Conservation (phyloP, 139 green algal genomes). For the Picochlorum sp. region DNA sequence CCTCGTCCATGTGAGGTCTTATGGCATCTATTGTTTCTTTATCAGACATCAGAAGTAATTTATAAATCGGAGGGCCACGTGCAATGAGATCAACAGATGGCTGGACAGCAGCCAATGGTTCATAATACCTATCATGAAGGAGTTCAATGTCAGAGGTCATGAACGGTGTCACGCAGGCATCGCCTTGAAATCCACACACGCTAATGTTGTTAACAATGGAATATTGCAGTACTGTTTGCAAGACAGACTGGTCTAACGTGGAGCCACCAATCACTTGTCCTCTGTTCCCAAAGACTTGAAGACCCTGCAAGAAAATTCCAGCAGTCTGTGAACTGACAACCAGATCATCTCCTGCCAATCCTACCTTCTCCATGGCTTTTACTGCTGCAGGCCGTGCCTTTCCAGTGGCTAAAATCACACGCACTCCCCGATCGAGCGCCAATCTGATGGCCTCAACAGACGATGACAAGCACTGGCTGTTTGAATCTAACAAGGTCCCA, state of each 20-base stretch:
- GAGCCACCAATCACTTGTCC: slow-evolving; percentile 34
- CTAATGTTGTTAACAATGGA: slow-evolving; percentile 20
- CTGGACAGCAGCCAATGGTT: slow-evolving; percentile 55
- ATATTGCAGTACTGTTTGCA: slow-evolving; percentile 51
- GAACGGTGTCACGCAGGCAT: slow-evolving; percentile 62
- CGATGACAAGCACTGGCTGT: slow-evolving; percentile 44
- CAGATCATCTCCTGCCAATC: slow-evolving; percentile 49
- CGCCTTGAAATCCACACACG: slow-evolving; percentile 73
- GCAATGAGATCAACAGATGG: slow-evolving; percentile 43
- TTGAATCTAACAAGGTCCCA: slow-evolving; percentile 59
- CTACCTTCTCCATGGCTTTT: slow-evolving; percentile 41
- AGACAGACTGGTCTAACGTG: slow-evolving; percentile 40
- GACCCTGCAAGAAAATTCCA: slow-evolving; percentile 85
- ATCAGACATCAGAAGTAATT: slow-evolving; percentile 80
- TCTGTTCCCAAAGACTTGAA: slow-evolving; percentile 46
- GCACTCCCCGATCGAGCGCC: slow-evolving; percentile 51
- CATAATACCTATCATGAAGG: slow-evolving; percentile 70
- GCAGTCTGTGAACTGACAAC: slow-evolving; percentile 48
- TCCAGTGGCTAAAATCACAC: slow-evolving; percentile 82
- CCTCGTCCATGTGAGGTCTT: slow-evolving; percentile 48
- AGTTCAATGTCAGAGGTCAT: slow-evolving; percentile 54
- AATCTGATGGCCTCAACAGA: slow-evolving; percentile 55
- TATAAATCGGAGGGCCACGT: slow-evolving; percentile 42
- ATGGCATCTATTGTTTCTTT: slow-evolving; percentile 38
- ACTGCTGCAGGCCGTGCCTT: slow-evolving; percentile 87